Evolutionary conservation across 1,284 basidiomycete species (phyloP), one percentile per base, ranked within the genome.

Genomic region (Ustilago hordei): DNA sequence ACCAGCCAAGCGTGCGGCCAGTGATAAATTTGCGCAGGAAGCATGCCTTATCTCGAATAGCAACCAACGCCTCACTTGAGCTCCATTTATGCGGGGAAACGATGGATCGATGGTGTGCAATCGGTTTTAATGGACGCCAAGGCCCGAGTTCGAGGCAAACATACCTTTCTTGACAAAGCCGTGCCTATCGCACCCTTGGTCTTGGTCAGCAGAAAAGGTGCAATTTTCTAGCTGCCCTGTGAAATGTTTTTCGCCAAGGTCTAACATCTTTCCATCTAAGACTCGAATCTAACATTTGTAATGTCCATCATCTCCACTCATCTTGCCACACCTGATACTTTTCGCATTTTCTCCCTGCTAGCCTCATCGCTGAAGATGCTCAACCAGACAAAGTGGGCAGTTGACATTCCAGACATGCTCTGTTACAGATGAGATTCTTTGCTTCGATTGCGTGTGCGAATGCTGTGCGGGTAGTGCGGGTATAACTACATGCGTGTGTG

Each of bases 301-400:
- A 80, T n/a, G 64, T 67, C 34, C 19, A 38, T 19, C 59, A 80
- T 58, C 23, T 28, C 3, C 23, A 57, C 72, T 32, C 67, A 69
- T 3, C 64, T 66, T 8, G 28, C 28, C 41, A 60, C 71, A 1
- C 53, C 79, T 23, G 36, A 63, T 48, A 54, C 60, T 0, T 43
- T 43, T 13, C 55, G 65, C 3, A 69, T 81, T 36, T 4, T 63
- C 7, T 38, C 58, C 68, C 75, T 12, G 61, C 71, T 50, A 62
- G 79, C 59, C 45, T 81, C 12, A 78, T 73, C 0, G 78, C 69
- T 32, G 80, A 81, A 61, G 69, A 57, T 35, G 28, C 55, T 5
- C 69, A 71, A 39, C 66, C 69, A 2, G 39, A 39, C 6, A 39
- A 63, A 2, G 36, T 66, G 12, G 58, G 60, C 2, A 34, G 52